These are phyloP conservation scores for Cyclostephanos invisitatus DNA, from an alignment of 108 stramenopile genomes.

Conservation along the genomic window DNA sequence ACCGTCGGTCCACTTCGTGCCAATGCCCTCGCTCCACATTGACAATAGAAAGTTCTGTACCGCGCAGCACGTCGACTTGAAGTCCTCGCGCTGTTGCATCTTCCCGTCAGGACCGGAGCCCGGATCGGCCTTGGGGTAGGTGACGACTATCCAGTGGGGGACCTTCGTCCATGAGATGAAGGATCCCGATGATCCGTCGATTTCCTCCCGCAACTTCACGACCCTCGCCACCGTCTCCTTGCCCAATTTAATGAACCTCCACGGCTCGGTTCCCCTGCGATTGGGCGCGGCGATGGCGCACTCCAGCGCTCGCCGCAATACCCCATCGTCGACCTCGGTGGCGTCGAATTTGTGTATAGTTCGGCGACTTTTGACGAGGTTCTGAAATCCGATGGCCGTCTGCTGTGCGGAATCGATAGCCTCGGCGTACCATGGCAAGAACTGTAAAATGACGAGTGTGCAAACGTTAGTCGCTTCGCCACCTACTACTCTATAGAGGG, in stretches of 20 bases:
- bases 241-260: conserved; percentile 70
- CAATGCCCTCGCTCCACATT: conserved; percentile 76
- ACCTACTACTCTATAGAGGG: too few relatives aligned
- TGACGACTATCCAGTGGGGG: conserved; percentile 76
- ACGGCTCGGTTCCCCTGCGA: conserved; percentile 61
- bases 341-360: conserved; percentile 67
- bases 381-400: conserved; percentile 49
- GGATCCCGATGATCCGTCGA: conserved; percentile 26
- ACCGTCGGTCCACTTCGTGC: conserved; percentile 74
- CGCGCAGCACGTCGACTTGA: conserved; percentile 61
- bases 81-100: conserved; percentile 57
- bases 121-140: conserved; percentile 35
- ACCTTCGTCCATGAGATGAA: conserved; percentile 57
- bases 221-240: conserved; percentile 58
- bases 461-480: not conserved
- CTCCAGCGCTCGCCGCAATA: conserved; percentile 60
- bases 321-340: conserved; percentile 63
- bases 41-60: conserved; percentile 70
- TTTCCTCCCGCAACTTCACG: conserved; percentile 41
- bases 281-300: conserved; percentile 79
- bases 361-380: conserved; percentile 56
- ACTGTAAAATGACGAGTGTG: conserved; percentile 2
- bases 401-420: conserved; percentile 61
- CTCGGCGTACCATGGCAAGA: conserved; percentile 70
- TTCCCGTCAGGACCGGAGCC: conserved; percentile 50